Percentiles rank a stretch among this genome's conserved stretches.
Conservation (phyloP, 2,329 filamentous ascomycete species). For the Ophiostoma sp. region DNA sequence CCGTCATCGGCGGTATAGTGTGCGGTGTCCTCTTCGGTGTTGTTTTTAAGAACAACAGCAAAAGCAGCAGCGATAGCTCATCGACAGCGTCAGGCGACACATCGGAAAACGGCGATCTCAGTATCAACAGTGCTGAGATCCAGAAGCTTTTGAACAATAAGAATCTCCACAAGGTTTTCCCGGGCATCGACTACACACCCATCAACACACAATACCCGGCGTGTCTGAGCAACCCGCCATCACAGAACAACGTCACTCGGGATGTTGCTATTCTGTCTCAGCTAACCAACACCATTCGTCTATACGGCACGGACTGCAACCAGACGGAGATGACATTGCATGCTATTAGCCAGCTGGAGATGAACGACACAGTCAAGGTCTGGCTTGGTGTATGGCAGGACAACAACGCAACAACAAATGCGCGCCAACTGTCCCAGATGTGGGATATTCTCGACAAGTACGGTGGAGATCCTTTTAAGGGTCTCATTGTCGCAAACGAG, state of each 20-base stretch:
- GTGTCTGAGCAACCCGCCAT: slow-evolving; percentile 70
- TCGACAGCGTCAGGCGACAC: slow-evolving; percentile 56
- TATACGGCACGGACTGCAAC: slow-evolving; percentile 96
- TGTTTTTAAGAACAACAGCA: slow-evolving; percentile 50
- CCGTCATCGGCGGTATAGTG: slow-evolving; percentile 66
- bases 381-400: slow-evolving; percentile 97
- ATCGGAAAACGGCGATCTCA: slow-evolving; percentile 62
- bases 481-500: slow-evolving; percentile 77
- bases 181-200: slow-evolving; percentile 92
- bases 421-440: slow-evolving; percentile 75
- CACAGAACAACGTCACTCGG: slow-evolving; percentile 89
- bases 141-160: slow-evolving; percentile 73
- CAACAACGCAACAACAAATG: slow-evolving; percentile 73
- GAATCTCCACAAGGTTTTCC: slow-evolving; percentile 85
- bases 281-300: slow-evolving; percentile 77
- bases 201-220: slow-evolving; percentile 85
- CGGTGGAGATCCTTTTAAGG: slow-evolving; percentile 64
- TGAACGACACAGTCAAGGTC: slow-evolving; percentile 71
- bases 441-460: slow-evolving; percentile 73
- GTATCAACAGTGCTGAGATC: slow-evolving; percentile 67
- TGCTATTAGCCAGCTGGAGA: slow-evolving; percentile 66
- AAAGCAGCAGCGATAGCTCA: slow-evolving; percentile 33
- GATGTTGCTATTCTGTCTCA: slow-evolving; percentile 88
- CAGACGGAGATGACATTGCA: slow-evolving; percentile 92
- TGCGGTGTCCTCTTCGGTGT: slow-evolving; percentile 71